Evolutionary conservation across 345 rosid species (phyloP).

Genomic region (Eucalyptus pauciflora): DNA sequence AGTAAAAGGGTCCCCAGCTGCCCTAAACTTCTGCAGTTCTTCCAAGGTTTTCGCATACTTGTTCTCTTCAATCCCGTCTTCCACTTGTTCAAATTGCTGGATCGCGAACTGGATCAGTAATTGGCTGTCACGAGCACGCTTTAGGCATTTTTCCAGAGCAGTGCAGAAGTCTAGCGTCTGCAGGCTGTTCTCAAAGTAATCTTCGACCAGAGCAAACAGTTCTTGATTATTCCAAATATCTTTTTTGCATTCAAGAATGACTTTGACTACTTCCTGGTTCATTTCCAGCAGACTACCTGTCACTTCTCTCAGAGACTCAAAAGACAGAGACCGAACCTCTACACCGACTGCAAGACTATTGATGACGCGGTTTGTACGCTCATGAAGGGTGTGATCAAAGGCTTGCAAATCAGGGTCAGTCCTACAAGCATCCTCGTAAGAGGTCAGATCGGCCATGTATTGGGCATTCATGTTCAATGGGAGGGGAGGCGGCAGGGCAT

Average conservation of each 20-base stretch:
- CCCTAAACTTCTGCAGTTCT: conserved; percentile 55
- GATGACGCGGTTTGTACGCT: conserved; percentile 52
- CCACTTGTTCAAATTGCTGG: conserved; percentile 50
- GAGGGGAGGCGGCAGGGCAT: conserved; percentile 11
- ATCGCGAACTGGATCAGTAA: conserved; percentile 53
- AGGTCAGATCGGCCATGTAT: conserved; percentile 34
- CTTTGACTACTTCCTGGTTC: conserved; percentile 74
- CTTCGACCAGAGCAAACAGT: conserved; percentile 49
- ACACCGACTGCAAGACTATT: conserved; percentile 38
- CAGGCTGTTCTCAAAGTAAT: conserved; percentile 56
- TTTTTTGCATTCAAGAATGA: conserved; percentile 52
- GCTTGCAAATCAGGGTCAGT: conserved; percentile 57
- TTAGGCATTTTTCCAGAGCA: conserved; percentile 57
- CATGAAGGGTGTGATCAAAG: conserved; percentile 52
- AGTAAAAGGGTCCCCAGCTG: conserved; percentile 57
- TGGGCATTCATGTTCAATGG: conserved; percentile 15
- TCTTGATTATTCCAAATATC: conserved; percentile 70
- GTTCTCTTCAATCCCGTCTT: conserved; percentile 8
- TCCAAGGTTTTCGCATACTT: conserved; percentile 51
- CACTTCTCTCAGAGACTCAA: conserved; percentile 71
- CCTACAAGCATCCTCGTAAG: conserved; percentile 66
- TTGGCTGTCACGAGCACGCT: conserved; percentile 59
- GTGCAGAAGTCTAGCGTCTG: conserved; percentile 68
- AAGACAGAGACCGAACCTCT: conserved; percentile 48
- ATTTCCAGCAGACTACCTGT: conserved; percentile 58